Evolutionary conservation across 73 alveolate genomes (phyloP), one percentile per base, ranked within the genome.

Genomic region (Paramecium biaurelia): DNA sequence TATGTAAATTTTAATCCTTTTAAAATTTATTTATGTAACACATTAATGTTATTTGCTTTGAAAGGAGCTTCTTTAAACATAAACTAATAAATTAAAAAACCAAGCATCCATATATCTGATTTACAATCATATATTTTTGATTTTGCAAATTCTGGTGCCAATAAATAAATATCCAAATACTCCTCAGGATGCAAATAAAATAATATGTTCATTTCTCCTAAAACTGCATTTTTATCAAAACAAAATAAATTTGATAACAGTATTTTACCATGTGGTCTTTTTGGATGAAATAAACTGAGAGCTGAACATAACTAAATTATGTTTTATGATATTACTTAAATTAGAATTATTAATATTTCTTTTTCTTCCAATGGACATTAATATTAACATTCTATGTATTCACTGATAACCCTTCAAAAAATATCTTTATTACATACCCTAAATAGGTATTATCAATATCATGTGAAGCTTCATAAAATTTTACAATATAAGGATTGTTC

Each of bases 61-160:
- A 74, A 34, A 3, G 68, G 87, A 74, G 87, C 67, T 41, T 74
- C 67, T 23, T 74, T 74, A 41, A 74, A 74, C 87, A 74, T 74
- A 12, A 74, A 41, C 7, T 74, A 23, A 37, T 74, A 74, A 41
- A 74, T 41, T 21, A 74, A 20, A 35, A 37, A 74, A n/a, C 87
- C 87, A 14, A 74, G 59, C 87, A 74, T 74, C 87, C 87, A 74
- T 37, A 74, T 37, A 21, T 74, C 87, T 34, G 87, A 74, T 74
- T 74, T 34, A 15, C 59, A 34, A 74, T 74, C 58, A 35, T 74
- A 74, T 1, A 37, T 37, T 41, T 74, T 74, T 15, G 23, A 37
- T 74, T 74, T 74, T 2, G 59, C 57, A 41, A 74, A 74, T 41
- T 74, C 87, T 5, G 87, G 87, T 14, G 87, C 56, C 35, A 74